Evolutionary conservation across 2,329 filamentous ascomycete genomes (phyloP), one percentile per base, ranked within the genome.

Genomic region (Aspergillus niger): DNA sequence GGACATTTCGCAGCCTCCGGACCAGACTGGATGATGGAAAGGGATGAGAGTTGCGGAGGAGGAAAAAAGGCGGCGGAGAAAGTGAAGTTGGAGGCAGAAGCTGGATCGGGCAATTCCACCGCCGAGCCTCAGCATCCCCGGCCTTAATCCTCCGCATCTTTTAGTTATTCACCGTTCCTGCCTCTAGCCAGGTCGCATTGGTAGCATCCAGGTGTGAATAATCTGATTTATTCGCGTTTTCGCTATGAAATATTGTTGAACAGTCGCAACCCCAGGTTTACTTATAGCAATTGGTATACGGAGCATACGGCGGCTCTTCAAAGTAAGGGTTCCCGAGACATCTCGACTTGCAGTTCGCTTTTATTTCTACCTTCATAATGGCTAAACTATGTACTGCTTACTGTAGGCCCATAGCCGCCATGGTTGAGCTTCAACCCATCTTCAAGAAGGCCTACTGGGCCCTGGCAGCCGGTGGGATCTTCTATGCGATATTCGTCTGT

Each of bases 401-500:
- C 20, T 17, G 6, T 38, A 52, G 28, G 15, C 10, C 26, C 5
- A 5, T 20, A 44, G 13, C 43, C 10, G 62, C n/a, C 26, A 77
- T 76, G 72, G 71, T 74, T 56, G 73, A 74, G 65, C 72, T 81
- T 44, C 72, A 77, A 48, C 73, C 80, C 2, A 79, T 82, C 43
- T 79, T 84, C 59, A 81, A 74, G 63, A 82, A 79, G 68, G 81
- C 83, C 57, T 82, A 85, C 67, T 83, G 82, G 77, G 80, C 82
- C 15, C 76, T 91, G 15, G 85, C 81, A 13, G 81, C 82, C 15
- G 82, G 86, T 13, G 80, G 91, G 7, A 83, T 83, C 41, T 68
- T 90, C 26, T 96, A 95, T 76, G 77, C 86, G 17, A 71, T 84
- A 28, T 87, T 90, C 63, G 76, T 96, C n/a, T 77, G 83, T 2